Percentiles rank a stretch among this genome's conserved stretches.
Evolutionary conservation across 2,329 filamentous ascomycete genomes (phyloP).

Genomic region (Alternaria sp.): DNA sequence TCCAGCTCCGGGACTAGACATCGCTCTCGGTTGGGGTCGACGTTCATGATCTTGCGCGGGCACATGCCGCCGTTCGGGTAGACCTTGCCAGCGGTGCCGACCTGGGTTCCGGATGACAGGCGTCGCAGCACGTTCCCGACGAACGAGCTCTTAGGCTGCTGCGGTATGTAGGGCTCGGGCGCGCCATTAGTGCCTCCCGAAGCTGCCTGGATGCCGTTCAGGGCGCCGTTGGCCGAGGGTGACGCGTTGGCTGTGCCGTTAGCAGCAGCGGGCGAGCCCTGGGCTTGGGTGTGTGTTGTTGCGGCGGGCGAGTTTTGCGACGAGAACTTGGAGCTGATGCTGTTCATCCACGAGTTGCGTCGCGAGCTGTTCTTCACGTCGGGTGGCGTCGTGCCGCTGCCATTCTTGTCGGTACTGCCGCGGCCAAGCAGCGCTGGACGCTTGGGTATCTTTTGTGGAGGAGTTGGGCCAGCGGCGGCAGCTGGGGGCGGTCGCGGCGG

Average conservation of each 20-base stretch:
- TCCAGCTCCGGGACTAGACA: constrained; percentile 82
- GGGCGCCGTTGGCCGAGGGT: constrained; percentile 49
- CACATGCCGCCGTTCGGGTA: constrained; percentile 72
- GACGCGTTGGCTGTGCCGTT: constrained; percentile 60
- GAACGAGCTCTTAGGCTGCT: constrained; percentile 78
- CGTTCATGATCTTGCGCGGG: constrained; percentile 81
- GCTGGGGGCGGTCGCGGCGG: constrained; percentile 30
- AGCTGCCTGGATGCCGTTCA: constrained; percentile 49
- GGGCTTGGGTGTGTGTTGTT: constrained; percentile 42
- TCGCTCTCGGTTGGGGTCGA: constrained; percentile 79
- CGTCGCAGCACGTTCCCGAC: constrained; percentile 82
- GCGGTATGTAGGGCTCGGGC: constrained; percentile 70
- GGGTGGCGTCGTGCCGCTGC: constrained; percentile 35
- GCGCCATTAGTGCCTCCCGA: constrained; percentile 37
- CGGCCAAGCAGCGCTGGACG: constrained; percentile 54
- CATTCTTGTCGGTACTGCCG: constrained; percentile 47
- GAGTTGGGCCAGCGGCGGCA: constrained; percentile 16
- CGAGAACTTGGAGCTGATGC: constrained; percentile 90
- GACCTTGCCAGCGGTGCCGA: constrained; percentile 57
- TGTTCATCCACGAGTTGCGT: constrained; percentile 88
- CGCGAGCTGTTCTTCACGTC: constrained; percentile 52
- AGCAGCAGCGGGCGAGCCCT: constrained; percentile 47
- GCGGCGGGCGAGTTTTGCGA: constrained; percentile 54
- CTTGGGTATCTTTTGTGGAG: constrained; percentile 40
- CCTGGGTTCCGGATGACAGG: constrained; percentile 68